These are phyloP conservation scores for Coemansia reversa DNA, from an alignment of 192 early-diverging fungal genomes.

Conservation along the genomic window DNA sequence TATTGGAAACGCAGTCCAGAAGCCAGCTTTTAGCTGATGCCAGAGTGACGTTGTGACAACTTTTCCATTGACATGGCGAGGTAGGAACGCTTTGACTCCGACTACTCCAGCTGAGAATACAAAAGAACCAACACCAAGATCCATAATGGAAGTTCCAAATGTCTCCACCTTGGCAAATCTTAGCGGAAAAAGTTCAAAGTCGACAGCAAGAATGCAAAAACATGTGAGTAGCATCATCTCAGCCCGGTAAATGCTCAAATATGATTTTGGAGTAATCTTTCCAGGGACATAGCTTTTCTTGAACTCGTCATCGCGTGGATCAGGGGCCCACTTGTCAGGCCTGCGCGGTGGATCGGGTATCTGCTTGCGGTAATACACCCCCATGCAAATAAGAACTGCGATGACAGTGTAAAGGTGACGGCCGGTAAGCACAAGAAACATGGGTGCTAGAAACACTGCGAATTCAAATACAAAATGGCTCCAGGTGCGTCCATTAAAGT, in stretches of 20 bases:
- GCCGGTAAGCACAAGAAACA: constrained; percentile 43
- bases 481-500: constrained; percentile 29
- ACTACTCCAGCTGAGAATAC: constrained; percentile 91
- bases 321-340: constrained; percentile 53
- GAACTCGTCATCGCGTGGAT: constrained; percentile 44
- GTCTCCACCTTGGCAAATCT: constrained; percentile 89
- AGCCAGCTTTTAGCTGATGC: constrained; percentile 53
- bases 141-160: constrained; percentile 92
- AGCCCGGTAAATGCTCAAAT: constrained; percentile 72
- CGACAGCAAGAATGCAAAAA: constrained; percentile 89
- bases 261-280: constrained; percentile 49
- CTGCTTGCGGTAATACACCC: constrained; percentile 45
- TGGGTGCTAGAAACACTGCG: constrained; percentile 38
- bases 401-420: constrained; percentile 29
- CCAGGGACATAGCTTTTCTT: constrained; percentile 32
- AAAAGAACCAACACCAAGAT: constrained; percentile 90
- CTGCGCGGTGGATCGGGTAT: constrained; percentile 38
- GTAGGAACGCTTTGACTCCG: constrained; percentile 62
- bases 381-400: constrained; percentile 10
- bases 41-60: constrained; percentile 22
- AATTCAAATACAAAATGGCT: constrained; percentile 31
- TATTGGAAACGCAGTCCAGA: constrained; percentile 61
- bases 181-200: constrained; percentile 89
- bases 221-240: constrained; percentile 78
- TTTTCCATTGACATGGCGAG: constrained; percentile 27